Percentiles rank a stretch among this genome's conserved stretches.
phyloP scores from a whole-genome alignment of 371 early-diverging fungal species.

The Mortierella sp. region DNA sequence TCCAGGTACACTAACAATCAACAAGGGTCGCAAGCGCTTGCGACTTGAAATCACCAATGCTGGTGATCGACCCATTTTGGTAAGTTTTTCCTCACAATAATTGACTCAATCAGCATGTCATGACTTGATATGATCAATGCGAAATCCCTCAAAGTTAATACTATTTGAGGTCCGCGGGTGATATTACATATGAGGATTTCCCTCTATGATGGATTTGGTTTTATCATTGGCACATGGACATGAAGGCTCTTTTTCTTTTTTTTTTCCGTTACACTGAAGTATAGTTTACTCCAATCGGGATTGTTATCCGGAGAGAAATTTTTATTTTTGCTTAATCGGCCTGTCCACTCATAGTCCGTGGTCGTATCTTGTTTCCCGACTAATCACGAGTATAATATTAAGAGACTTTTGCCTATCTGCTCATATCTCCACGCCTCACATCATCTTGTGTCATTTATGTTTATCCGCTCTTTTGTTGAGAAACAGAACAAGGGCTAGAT shows the following conservation, averaged over 20 bases:
- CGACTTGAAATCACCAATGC: constrained; percentile 85
- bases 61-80: constrained; percentile 93
- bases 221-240: neutral
- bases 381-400: constrained; percentile 8
- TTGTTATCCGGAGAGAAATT: neutral
- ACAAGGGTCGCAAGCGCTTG: constrained; percentile 74
- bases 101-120: no score
- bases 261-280: neutral
- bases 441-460: constrained; percentile 4
- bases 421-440: neutral
- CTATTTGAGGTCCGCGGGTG: no score
- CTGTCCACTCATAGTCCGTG: neutral
- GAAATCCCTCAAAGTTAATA: no score
- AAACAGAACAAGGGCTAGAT: neutral
- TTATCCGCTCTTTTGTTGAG: neutral
- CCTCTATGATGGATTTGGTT: neutral
- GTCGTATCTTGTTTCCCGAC: neutral
- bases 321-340: neutral
- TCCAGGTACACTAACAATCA: constrained; percentile 76
- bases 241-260: neutral
- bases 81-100: no score
- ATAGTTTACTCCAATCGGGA: constrained; percentile 11
- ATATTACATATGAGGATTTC: no score
- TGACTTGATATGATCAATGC: no score
- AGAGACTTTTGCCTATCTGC: neutral